Conservation (phyloP, 768 basidiomycete species). For the Suillus placidus region DNA sequence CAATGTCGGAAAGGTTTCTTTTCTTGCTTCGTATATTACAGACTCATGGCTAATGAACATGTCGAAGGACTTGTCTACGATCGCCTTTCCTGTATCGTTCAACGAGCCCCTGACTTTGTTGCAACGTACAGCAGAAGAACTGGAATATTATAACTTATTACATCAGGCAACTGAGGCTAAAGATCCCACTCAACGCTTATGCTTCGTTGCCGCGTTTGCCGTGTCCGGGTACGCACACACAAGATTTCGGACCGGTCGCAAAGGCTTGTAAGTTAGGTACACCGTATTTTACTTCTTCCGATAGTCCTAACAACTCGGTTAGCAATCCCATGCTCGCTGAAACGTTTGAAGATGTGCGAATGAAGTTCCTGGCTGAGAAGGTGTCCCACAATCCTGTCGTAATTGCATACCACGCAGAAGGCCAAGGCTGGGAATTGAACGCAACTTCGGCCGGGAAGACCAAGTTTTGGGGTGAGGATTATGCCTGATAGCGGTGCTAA, state of each 20-base stretch:
- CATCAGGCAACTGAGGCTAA: conserved; percentile 58
- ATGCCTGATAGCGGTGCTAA: conserved; percentile 7
- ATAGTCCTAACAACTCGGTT: conserved; percentile 8
- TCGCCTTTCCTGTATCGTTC: conserved; percentile 86
- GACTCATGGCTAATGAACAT: conserved; percentile 3
- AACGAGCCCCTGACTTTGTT: conserved; percentile 86
- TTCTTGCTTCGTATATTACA: conserved; percentile 6
- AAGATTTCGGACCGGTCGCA: conserved; percentile 76
- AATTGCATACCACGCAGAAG: conserved; percentile 85
- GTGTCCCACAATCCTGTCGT: conserved; percentile 84
- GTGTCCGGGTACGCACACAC: conserved; percentile 86
- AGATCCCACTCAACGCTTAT: conserved; percentile 69
- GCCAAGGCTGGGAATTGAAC: conserved; percentile 71
- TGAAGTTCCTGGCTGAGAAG: conserved; percentile 87
- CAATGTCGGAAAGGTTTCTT: conserved; percentile 79
- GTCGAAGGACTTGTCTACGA: conserved; percentile 74
- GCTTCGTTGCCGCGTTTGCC: conserved; percentile 81
- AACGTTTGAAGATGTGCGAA: conserved; percentile 81
- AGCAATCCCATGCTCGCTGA: conserved; percentile 90
- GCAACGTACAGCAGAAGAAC: conserved; percentile 80
- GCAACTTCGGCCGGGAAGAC: conserved; percentile 83
- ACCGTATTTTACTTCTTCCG: conserved; percentile 7
- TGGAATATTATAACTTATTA: conserved; percentile 78
- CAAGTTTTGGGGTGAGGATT: conserved; percentile 82
- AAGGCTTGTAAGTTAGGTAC: conserved; percentile 72